A percentile compares a stretch with the other conserved stretches of the same genome.
Conservation (phyloP, 345 rosid species). For the Raphanus sativus region DNA sequence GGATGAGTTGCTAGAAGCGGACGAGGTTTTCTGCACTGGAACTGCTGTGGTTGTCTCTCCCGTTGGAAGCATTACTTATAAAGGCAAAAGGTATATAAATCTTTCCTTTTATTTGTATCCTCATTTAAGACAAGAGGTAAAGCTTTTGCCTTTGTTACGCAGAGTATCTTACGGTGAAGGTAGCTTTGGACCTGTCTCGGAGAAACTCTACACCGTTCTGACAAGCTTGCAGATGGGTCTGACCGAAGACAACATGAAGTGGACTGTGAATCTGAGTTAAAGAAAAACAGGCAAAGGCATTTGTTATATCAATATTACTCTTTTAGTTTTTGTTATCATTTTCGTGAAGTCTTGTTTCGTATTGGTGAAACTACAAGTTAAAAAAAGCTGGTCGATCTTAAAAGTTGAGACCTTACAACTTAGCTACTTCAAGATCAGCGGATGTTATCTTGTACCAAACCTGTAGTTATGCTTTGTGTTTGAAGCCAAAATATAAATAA, state of each 20-base stretch:
- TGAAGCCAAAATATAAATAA: not conserved
- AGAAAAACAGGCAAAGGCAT: not conserved
- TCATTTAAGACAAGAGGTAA: not conserved
- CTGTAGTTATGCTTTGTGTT: not conserved
- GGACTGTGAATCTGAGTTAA: constrained; percentile 70
- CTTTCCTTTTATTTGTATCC: not conserved
- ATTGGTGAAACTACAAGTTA: constrained; percentile 2
- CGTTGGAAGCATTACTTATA: constrained; percentile 87
- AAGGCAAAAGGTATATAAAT: constrained; percentile 57
- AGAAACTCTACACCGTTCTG: constrained; percentile 63
- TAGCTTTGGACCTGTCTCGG: constrained; percentile 71
- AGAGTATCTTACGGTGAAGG: constrained; percentile 71
- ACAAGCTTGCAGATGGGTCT: constrained; percentile 94
- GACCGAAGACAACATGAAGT: constrained; percentile 71
- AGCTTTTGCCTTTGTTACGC: constrained; percentile 12
- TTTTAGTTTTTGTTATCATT: constrained; percentile 6
- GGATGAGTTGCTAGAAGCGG: constrained; percentile 79
- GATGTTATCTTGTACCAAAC: constrained; percentile 15
- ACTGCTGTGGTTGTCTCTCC: constrained; percentile 97
- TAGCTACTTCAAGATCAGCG: constrained; percentile 13
- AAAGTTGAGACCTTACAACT: constrained; percentile 2
- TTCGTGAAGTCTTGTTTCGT: not conserved
- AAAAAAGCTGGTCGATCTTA: not conserved
- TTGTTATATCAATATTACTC: constrained; percentile 3
- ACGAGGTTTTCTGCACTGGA: constrained; percentile 95